These are phyloP conservation scores for Erythrobasidium hasegawianum DNA, from an alignment of 1,284 basidiomycete species.

Conservation along the genomic window DNA sequence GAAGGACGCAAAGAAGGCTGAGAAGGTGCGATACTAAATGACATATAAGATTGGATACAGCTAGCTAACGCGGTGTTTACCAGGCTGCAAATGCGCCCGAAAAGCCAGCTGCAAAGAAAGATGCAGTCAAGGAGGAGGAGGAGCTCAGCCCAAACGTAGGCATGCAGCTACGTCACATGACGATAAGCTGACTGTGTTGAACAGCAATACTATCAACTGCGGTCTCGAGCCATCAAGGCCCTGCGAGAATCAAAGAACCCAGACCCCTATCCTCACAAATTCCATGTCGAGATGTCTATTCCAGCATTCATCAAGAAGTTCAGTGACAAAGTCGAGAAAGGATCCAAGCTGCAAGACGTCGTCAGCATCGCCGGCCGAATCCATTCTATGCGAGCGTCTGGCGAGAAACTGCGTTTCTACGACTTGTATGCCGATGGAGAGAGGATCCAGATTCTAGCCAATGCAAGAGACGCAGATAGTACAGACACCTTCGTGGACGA, in stretches of 20 bases:
- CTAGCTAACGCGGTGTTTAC: conserved; percentile 4
- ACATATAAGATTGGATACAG: no score
- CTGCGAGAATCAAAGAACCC: conserved; percentile 66
- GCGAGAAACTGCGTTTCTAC: conserved; percentile 88
- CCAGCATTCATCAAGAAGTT: conserved; percentile 72
- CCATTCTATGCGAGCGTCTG: conserved; percentile 79
- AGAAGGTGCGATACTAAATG: conserved; percentile 53
- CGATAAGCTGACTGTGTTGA: neutral
- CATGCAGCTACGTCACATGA: neutral
- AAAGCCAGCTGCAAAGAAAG: conserved; percentile 43
- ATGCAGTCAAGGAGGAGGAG: conserved; percentile 58
- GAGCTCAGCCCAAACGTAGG: conserved; percentile 77
- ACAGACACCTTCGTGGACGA: conserved; percentile 66
- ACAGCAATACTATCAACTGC: conserved; percentile 94
- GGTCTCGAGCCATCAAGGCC: conserved; percentile 79
- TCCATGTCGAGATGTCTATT: conserved; percentile 80
- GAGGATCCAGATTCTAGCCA: conserved; percentile 94
- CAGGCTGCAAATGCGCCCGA: conserved; percentile 54
- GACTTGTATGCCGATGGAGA: conserved; percentile 88
- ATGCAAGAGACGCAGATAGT: conserved; percentile 59
- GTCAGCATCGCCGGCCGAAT: conserved; percentile 79
- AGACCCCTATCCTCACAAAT: conserved; percentile 99
- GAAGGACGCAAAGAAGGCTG: conserved; percentile 78
- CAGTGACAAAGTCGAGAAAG: conserved; percentile 64
- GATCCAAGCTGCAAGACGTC: conserved; percentile 36